Base-by-base conservation (phyloP, 176 grass and related monocot species). In the Themeda triandra region DNA sequence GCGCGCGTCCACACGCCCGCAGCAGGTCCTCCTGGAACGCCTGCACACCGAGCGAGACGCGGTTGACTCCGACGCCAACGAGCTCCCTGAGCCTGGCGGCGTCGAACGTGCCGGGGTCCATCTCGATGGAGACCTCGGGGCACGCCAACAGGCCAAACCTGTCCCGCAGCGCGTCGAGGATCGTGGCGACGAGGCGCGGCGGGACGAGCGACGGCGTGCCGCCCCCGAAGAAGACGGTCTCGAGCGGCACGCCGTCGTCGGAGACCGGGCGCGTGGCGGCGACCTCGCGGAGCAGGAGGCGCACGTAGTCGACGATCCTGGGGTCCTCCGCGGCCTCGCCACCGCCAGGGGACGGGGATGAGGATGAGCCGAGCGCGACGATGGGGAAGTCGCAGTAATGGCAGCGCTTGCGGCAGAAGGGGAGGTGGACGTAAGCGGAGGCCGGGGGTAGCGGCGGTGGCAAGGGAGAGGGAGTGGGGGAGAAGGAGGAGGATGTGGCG, bases 381-480 rank as follows among this genome's bases (percentile, higher is more conserved):
- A 98, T 89, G 68, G 95, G 92, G 75, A 98, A 98, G 82, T 98
- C 95, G 72, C 95, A 94, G 74, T 98, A 98, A 80, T 91, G 84
- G 86, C 95, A 98, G 19, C 95, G 92, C 76, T 93, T 94, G 84
- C 92, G 92, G 84, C 92, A 94, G 88, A 93, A 94, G 18, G 95
- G 90, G 37, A 93, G 95, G 78, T 94, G 95, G 49, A 94, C 83
- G 82, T 98, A 98, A 11, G 87, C 92, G 32, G 95, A 94, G 14
- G 86, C 72, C 2, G 92, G 92, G 3, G 92, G 74, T 6, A 80
- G 67, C 19, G 37, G 60, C 7, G 76, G 58, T 7, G 25, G 28
- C 62, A 56, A n/a, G 54, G 83, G 12, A 69, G 77, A 10, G 32
- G 39, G 6, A 27, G 32, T 56, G 51, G 6, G 63, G 51, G 14